Conservation (phyloP, 1,284 basidiomycete genomes). For the Rhizoctonia solani region DNA sequence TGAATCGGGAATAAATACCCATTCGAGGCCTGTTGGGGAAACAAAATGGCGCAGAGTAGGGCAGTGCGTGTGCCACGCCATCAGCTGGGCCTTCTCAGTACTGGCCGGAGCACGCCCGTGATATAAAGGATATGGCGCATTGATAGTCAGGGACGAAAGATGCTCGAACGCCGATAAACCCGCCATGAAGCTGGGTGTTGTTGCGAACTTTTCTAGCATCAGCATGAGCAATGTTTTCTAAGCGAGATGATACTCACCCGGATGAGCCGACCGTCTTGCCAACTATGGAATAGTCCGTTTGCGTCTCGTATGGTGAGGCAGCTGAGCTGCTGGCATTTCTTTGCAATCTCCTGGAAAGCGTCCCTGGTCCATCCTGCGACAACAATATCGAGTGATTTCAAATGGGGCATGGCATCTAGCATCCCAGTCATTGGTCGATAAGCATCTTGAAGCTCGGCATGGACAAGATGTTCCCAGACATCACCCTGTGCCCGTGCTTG, state of each 20-base stretch:
- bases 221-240: not conserved
- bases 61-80: constrained; percentile 1
- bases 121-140: not conserved
- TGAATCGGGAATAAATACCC: not conserved
- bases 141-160: constrained; percentile 9
- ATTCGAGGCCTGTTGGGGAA: constrained; percentile 21
- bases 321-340: constrained; percentile 1
- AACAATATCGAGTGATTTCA: constrained; percentile 8
- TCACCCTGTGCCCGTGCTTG: constrained; percentile 7
- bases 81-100: constrained; percentile 1
- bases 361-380: constrained; percentile 1
- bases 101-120: not conserved
- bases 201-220: not conserved
- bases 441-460: constrained; percentile 23
- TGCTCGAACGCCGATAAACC: constrained; percentile 1
- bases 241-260: not conserved
- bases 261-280: constrained; percentile 15
- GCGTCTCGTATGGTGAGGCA: constrained; percentile 12
- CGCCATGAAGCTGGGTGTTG: constrained; percentile 1
- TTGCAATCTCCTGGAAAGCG: not conserved
- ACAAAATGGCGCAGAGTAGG: constrained; percentile 12
- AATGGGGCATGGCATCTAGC: constrained; percentile 13
- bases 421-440: constrained; percentile 15
- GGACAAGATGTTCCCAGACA: constrained; percentile 15
- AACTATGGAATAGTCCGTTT: constrained; percentile 12